These are phyloP conservation scores for Bonia amplexicaulis DNA, from an alignment of 176 grass and related monocot genomes.

Conservation along the genomic window DNA sequence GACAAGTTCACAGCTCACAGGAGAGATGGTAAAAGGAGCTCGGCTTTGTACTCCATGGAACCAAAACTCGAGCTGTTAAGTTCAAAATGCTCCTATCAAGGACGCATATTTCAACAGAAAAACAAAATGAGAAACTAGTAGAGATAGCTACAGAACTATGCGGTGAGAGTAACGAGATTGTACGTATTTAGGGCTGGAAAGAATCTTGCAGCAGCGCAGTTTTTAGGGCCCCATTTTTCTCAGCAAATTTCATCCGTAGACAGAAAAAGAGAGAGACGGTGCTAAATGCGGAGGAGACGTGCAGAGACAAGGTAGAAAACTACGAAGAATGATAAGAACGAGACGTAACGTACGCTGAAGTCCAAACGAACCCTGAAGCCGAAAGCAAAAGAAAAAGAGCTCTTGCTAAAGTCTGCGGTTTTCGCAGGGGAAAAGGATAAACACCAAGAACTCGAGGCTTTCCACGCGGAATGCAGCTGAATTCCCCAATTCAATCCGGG, in stretches of 20 bases:
- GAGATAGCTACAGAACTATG: slow-evolving; percentile 19
- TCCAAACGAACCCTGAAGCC: slow-evolving; percentile 1
- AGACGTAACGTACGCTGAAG: neutral
- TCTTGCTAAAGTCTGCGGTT: slow-evolving; percentile 9
- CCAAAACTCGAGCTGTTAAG: slow-evolving; percentile 1
- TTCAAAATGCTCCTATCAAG: neutral
- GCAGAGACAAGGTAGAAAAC: slow-evolving; percentile 3
- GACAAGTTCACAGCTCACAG: slow-evolving; percentile 18
- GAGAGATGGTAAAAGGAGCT: slow-evolving; percentile 18
- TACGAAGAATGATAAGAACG: neutral
- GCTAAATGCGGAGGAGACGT: slow-evolving; percentile 10
- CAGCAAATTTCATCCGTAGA: neutral
- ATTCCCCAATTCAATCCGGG: neutral
- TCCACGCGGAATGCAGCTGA: slow-evolving; percentile 17
- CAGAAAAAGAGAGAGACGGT: neutral
- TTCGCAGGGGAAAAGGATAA: neutral
- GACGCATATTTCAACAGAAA: neutral
- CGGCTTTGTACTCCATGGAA: slow-evolving; percentile 10
- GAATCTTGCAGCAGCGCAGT: slow-evolving; percentile 21
- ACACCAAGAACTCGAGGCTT: slow-evolving; percentile 38
- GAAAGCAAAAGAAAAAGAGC: slow-evolving; percentile 23
- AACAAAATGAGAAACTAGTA: neutral
- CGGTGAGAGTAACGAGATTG: neutral
- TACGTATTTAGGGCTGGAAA: neutral
- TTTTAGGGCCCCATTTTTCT: slow-evolving; percentile 10